Conservation (phyloP, 163 green algal genomes). For the Picocystis sp. region DNA sequence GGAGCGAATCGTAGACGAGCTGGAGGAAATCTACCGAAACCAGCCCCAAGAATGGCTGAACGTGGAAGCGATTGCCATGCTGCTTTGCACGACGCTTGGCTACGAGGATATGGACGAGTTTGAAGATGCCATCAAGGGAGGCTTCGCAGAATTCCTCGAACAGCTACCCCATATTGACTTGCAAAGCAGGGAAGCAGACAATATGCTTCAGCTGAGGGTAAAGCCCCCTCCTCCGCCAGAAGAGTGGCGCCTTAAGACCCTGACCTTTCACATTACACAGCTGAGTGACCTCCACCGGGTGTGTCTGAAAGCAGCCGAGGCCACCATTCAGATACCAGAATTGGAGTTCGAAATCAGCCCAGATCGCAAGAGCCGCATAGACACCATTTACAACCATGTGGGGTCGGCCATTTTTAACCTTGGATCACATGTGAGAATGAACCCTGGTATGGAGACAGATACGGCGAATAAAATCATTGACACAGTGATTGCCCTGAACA, state of each 20-base stretch:
- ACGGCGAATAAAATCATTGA: conserved; percentile 8
- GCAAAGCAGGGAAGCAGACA: conserved; percentile 13
- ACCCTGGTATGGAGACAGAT: no score
- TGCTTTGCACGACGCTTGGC: conserved; percentile 9
- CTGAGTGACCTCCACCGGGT: conserved; percentile 30
- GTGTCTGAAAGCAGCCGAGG: conserved; percentile 30
- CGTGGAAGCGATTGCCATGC: conserved; percentile 7
- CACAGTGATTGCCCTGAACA: conserved; percentile 7
- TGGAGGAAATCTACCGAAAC: conserved; percentile 12
- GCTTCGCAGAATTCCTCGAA: conserved; percentile 38
- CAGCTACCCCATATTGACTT: conserved; percentile 35
- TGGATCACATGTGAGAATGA: conserved; percentile 10
- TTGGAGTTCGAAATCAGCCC: conserved; percentile 50
- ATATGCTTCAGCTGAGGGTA: conserved; percentile 12
- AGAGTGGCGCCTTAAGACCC: conserved; percentile 26
- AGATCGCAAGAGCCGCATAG: conserved; percentile 40
- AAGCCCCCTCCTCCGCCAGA: conserved; percentile 21
- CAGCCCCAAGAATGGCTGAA: conserved; percentile 6
- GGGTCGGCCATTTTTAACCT: conserved; percentile 11
- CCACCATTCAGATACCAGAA: conserved; percentile 37
- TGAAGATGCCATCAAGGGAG: conserved; percentile 46
- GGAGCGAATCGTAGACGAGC: conserved; percentile 13
- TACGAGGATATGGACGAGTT: conserved; percentile 57
- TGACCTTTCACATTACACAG: conserved; percentile 27
- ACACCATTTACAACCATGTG: conserved; percentile 59